Base-by-base conservation (phyloP, 768 basidiomycete species). In the Lactarius evosmus region DNA sequence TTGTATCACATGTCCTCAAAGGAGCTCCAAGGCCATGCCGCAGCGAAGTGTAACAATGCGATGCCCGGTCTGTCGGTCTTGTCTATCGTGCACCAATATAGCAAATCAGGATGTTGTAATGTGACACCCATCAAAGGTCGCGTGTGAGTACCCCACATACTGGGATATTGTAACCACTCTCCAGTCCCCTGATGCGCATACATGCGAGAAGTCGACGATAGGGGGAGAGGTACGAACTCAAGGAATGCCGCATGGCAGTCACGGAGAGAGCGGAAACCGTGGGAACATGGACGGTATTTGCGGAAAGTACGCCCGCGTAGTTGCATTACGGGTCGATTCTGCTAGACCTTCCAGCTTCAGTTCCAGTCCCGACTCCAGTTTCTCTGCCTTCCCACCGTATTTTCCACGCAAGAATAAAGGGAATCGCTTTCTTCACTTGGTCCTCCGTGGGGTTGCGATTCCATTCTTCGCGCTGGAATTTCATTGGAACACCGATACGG, bases 401-500 rank as follows among this genome's bases (percentile, higher is more conserved):
- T 17, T 41, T 51, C 44, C 29, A 56, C 53, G 46, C 44, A 50
- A 25, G n/a, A 62, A 25, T 34, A 40, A n/a, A 25, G 33, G 61
- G 33, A 27, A 41, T 41, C 61, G 16, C 30, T 40, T 38, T 34
- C 49, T 16, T 51, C 36, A 9, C 56, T 40, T 41, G 40, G 5
- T 22, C 34, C 49, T 55, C 56, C 32, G 49, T 32, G 36, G 40
- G 49, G 29, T 49, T 34, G 30, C 56, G 61, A 29, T 63, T 44
- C 61, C 12, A 41, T 53, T 52, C 29, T 57, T 58, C 56, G 22
- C 56, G 56, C 50, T 32, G 56, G 56, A 53, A 53, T 30, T 7
- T 32, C 50, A 9, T 58, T 52, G 30, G 56, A 41, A 58, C 19
- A 53, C 56, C 30, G 38, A 53, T 34, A 58, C 62, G 38, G 51